Base-by-base conservation (phyloP, 139 green algal genomes). In the Chlorella vulgaris region DNA sequence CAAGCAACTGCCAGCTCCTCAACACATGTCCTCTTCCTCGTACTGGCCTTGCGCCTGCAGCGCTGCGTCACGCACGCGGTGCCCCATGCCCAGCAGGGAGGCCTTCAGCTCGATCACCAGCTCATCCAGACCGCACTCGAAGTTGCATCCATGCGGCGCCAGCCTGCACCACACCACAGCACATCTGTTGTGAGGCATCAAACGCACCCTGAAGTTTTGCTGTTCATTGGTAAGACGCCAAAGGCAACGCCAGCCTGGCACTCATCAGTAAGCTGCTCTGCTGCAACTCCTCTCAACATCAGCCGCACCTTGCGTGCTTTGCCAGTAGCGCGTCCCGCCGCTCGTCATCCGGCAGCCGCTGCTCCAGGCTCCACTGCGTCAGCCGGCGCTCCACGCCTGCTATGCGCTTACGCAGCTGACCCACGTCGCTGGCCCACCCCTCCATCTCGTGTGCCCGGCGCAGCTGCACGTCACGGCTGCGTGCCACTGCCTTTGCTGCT, bases 371-470 rank as follows among this genome's bases (percentile, higher is more conserved):
- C 89, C 94, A 93, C 82, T 94, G 87, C 43, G 94, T 90, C 76
- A 97, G 83, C 78, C 65, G 55, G 31, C 91, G 82, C 67, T 97
- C 92, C 22, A 94, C 87, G 15, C 88, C 90, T 0, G 74, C 75
- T 47, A 96, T 84, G 79, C 87, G 87, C 81, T 92, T 91, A 58
- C 92, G 88, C 83, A 96, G 88, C 38, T 88, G 43, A 8, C 86
- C 88, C n/a, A 94, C 84, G 74, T 96, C 92, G 29, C 76, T 85
- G 2, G 76, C 84, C 84, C 90, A 96, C 40, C 92, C 92, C 76
- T 94, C 90, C 78, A 91, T 78, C 78, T 96, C 92, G 61, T 90
- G 66, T 26, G 85, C 83, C 22, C 87, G 76, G 60, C 91, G 85
- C 36, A 78, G 51, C 66, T 91, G 87, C 60, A 91, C 77, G 68